Conservation (phyloP, 2,329 filamentous ascomycete genomes). For the Penicillium vulpinum region DNA sequence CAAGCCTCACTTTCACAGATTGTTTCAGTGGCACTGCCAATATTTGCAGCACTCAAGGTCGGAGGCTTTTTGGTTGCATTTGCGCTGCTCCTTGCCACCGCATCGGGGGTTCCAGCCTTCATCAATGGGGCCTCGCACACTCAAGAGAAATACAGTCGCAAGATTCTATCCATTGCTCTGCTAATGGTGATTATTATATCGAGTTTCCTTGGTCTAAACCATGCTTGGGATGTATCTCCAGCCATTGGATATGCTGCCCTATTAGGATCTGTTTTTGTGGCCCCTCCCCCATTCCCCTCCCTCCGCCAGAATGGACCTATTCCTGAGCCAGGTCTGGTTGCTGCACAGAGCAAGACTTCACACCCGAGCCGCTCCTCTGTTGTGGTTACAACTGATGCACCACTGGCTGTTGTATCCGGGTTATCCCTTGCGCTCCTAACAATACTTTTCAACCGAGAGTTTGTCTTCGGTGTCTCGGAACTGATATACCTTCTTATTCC, state of each 20-base stretch:
- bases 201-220: constrained; percentile 32
- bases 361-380: constrained; percentile 10
- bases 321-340: constrained; percentile 26
- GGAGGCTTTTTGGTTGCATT: constrained; percentile 57
- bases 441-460: constrained; percentile 23
- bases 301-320: constrained; percentile 20
- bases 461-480: constrained; percentile 25
- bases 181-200: constrained; percentile 25
- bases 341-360: constrained; percentile 13
- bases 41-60: constrained; percentile 57
- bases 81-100: constrained; percentile 49
- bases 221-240: constrained; percentile 39
- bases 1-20: constrained; percentile 34
- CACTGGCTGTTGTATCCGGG: constrained; percentile 32
- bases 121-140: constrained; percentile 12
- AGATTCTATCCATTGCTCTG: constrained; percentile 29
- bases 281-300: constrained; percentile 50
- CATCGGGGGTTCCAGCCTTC: constrained; percentile 45
- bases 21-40: constrained; percentile 52
- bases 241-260: constrained; percentile 52
- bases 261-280: constrained; percentile 45
- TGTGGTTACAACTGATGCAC: constrained; percentile 25
- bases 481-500: constrained; percentile 25
- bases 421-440: constrained; percentile 25
- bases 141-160: constrained; percentile 27